A percentile compares a stretch with the other conserved stretches of the same genome.
phyloP scores from a whole-genome alignment of 2,329 filamentous ascomycete genomes.

The Chrysosporium keratinophilum region DNA sequence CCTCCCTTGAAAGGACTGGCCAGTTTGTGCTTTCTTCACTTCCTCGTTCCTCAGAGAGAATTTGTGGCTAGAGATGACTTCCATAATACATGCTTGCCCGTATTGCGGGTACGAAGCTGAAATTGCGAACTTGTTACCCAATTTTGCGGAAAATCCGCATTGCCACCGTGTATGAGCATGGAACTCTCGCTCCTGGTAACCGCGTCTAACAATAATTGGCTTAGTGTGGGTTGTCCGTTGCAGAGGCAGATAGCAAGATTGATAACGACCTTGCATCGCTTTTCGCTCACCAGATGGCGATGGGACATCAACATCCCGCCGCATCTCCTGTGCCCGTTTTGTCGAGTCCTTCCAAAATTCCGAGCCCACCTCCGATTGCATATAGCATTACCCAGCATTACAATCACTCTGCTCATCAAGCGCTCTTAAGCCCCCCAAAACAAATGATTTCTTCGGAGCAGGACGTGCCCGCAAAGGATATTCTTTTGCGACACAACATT shows the following conservation, averaged over 20 bases:
- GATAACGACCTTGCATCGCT: constrained; percentile 75
- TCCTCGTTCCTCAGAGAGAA: not conserved
- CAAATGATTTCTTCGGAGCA: constrained; percentile 31
- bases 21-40: too few relatives aligned
- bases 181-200: too few relatives aligned
- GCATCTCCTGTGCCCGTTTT: constrained; percentile 25
- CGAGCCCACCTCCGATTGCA: constrained; percentile 43
- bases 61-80: constrained; percentile 4
- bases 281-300: constrained; percentile 64
- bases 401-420: constrained; percentile 63
- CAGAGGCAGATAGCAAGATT: constrained; percentile 47
- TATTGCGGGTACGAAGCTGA: constrained; percentile 14
- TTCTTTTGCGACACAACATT: constrained; percentile 58
- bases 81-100: constrained; percentile 13
- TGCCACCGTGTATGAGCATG: constrained; percentile 12
- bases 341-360: constrained; percentile 13
- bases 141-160: constrained; percentile 13
- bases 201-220: not conserved
- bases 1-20: too few relatives aligned
- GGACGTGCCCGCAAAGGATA: constrained; percentile 38
- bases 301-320: constrained; percentile 36
- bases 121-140: constrained; percentile 8
- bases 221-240: constrained; percentile 35
- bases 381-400: constrained; percentile 78
- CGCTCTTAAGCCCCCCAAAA: constrained; percentile 31